Conservation (phyloP, 169 alveolate genomes). For the Cryptosporidium ryanae region DNA sequence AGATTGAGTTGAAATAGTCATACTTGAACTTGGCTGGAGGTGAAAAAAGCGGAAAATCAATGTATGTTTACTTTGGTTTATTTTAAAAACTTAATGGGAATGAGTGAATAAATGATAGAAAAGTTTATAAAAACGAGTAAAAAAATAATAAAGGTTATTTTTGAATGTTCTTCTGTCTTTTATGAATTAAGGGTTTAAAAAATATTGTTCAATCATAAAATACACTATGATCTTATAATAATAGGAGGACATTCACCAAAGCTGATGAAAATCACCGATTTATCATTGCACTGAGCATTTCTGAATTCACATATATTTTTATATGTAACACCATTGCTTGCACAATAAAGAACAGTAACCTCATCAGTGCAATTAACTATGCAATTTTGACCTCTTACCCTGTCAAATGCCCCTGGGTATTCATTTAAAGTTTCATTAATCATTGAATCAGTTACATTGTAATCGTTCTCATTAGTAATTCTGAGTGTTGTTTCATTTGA, state of each 20-base stretch:
- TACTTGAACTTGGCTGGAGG: too few relatives aligned
- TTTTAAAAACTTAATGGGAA: too few relatives aligned
- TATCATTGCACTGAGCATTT: constrained; percentile 61
- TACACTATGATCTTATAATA: not conserved
- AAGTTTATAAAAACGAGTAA: too few relatives aligned
- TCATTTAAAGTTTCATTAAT: constrained; percentile 4
- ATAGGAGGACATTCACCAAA: constrained; percentile 41
- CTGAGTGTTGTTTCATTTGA: not conserved
- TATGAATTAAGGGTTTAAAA: not conserved
- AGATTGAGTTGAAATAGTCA: too few relatives aligned
- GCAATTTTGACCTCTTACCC: constrained; percentile 45
- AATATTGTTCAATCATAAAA: not conserved
- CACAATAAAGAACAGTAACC: constrained; percentile 13
- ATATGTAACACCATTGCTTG: constrained; percentile 37
- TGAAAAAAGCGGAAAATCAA: too few relatives aligned
- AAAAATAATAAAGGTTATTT: not conserved
- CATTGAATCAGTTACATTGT: not conserved
- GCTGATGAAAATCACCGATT: constrained; percentile 17
- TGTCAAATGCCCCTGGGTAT: constrained; percentile 54
- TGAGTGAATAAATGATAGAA: too few relatives aligned
- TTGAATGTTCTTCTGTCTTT: not conserved
- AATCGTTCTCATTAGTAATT: not conserved
- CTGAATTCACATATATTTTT: constrained; percentile 67
- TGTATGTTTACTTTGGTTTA: too few relatives aligned
- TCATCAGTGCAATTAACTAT: constrained; percentile 9